phyloP scores from a whole-genome alignment of 257 asterid genomes.

The Solanum habrochaites region DNA sequence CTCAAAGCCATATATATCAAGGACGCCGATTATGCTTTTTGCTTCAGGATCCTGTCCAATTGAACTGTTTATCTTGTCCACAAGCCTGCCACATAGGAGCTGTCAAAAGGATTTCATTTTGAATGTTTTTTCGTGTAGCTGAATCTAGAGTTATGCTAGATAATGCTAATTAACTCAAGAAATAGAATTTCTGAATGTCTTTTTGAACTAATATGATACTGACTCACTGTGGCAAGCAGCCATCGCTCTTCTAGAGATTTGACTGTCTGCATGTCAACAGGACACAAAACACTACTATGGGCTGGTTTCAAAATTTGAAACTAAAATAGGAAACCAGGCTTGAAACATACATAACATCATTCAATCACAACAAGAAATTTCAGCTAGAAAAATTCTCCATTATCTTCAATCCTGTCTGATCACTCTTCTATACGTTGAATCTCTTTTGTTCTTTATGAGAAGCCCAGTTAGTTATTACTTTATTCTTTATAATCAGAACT shows the following conservation, averaged over 20 bases:
- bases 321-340: not conserved
- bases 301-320: not conserved
- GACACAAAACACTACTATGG: not conserved
- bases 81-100: slow-evolving; percentile 48
- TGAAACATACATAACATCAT: not conserved
- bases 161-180: not conserved
- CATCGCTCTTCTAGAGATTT: not conserved
- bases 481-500: not conserved
- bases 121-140: not conserved
- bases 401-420: not conserved
- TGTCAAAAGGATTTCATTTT: not conserved
- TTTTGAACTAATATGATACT: not conserved
- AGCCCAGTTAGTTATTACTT: not conserved
- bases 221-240: not conserved
- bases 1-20: slow-evolving; percentile 92
- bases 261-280: not conserved
- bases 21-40: slow-evolving; percentile 83
- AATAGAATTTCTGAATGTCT: not conserved
- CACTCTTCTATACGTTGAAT: not conserved
- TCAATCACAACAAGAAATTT: not conserved
- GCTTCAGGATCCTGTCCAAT: slow-evolving; percentile 91
- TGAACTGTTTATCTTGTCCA: slow-evolving; percentile 85
- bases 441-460: not conserved
- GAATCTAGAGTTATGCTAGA: not conserved
- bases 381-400: not conserved